Evolutionary conservation across 345 rosid genomes (phyloP).

Genomic region (Erodium maritimum): DNA sequence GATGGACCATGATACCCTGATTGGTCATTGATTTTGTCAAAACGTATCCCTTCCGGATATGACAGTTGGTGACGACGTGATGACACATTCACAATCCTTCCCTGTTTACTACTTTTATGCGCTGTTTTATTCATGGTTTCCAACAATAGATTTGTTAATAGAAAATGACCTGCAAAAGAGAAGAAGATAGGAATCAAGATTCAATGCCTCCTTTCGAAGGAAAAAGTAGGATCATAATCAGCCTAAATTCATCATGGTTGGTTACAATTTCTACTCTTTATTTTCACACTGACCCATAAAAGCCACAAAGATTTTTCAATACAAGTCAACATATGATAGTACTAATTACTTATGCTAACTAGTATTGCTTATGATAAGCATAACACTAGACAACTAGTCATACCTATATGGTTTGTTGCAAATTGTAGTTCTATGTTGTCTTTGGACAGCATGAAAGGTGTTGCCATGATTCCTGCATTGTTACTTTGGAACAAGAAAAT

Average conservation of each 20-base stretch:
- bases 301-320: too few species aligned
- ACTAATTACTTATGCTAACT: too few species aligned
- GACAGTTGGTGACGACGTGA: slow-evolving; percentile 27
- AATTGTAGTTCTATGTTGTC: slow-evolving; percentile 45
- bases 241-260: too few species aligned
- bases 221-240: too few species aligned
- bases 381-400: background rate
- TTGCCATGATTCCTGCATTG: slow-evolving; percentile 61
- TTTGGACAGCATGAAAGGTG: slow-evolving; percentile 38
- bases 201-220: background rate
- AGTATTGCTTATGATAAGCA: too few species aligned
- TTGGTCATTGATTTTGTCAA: slow-evolving; percentile 30
- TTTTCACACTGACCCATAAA: too few species aligned
- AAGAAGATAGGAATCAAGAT: background rate
- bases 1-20: slow-evolving; percentile 16
- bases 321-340: too few species aligned
- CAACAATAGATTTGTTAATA: slow-evolving; percentile 31
- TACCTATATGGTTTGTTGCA: slow-evolving; percentile 58
- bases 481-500: slow-evolving; percentile 27
- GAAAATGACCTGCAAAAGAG: slow-evolving; percentile 37
- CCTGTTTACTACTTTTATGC: slow-evolving; percentile 23
- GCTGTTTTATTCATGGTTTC: slow-evolving; percentile 40
- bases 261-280: too few species aligned
- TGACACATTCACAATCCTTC: slow-evolving; percentile 37
- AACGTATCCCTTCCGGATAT: slow-evolving; percentile 32